Conservation (phyloP, 1,284 basidiomycete species). For the Gymnopus androsaceus region DNA sequence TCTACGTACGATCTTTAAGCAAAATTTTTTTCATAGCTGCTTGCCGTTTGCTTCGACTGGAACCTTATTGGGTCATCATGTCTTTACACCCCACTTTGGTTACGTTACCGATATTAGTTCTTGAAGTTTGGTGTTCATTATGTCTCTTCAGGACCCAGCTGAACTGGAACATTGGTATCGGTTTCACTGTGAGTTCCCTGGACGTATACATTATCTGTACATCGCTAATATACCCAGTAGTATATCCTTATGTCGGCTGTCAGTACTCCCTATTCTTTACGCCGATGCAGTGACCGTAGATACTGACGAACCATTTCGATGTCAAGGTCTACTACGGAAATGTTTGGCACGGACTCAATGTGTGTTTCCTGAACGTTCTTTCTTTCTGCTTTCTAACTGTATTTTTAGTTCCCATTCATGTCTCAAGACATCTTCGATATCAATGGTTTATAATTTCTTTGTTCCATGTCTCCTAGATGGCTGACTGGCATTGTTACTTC, state of each 20-base stretch:
- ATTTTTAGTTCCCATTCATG: conserved; percentile 23
- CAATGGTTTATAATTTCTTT: conserved; percentile 6
- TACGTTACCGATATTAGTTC: neutral
- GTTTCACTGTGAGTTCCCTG: neutral
- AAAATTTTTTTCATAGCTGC: neutral
- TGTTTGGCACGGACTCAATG: conserved; percentile 23
- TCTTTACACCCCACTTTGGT: conserved; percentile 12
- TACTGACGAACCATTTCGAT: too few species aligned
- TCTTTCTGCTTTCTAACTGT: too few species aligned
- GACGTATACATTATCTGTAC: neutral
- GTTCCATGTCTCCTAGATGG: neutral
- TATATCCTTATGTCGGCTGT: conserved; percentile 19
- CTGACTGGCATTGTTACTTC: too few species aligned
- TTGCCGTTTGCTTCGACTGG: conserved; percentile 17
- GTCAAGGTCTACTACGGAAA: conserved; percentile 24
- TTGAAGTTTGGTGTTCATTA: neutral
- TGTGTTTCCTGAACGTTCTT: too few species aligned
- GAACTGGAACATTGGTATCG: conserved; percentile 9
- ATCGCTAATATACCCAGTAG: neutral
- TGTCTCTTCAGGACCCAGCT: conserved; percentile 20
- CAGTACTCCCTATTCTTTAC: neutral
- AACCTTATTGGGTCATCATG: conserved; percentile 18
- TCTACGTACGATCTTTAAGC: neutral
- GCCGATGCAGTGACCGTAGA: neutral
- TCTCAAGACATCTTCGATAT: conserved; percentile 15